A percentile compares a stretch with the other conserved stretches of the same genome.
phyloP scores from a whole-genome alignment of 2,329 filamentous ascomycete species.

The Aspergillus tamarii region DNA sequence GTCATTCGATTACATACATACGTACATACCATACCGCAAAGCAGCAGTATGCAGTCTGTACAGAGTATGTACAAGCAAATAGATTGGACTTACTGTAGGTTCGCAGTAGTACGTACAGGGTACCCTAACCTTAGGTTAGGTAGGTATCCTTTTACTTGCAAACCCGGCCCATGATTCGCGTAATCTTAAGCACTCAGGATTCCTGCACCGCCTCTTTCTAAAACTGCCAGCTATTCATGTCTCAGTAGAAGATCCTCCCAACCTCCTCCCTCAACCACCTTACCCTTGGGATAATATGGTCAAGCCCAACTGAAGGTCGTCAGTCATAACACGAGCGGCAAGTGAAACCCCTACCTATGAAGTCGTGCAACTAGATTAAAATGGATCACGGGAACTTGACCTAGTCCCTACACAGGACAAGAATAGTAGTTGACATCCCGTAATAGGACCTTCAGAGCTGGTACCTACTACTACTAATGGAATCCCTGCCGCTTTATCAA shows the following conservation, averaged over 20 bases:
- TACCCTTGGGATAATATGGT: background rate
- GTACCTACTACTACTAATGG: background rate
- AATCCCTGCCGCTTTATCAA: conserved; percentile 2
- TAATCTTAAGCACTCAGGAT: conserved; percentile 2
- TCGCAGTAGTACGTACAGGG: background rate
- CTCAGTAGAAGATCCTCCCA: background rate
- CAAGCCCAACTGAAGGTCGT: background rate
- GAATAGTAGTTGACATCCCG: background rate
- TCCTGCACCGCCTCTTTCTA: conserved; percentile 7
- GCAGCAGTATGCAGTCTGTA: no score
- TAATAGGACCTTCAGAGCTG: background rate
- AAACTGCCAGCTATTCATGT: conserved; percentile 6
- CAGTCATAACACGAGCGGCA: background rate
- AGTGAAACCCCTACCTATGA: conserved; percentile 9
- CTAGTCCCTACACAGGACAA: background rate
- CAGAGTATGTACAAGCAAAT: background rate
- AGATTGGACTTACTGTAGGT: background rate
- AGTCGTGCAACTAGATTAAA: conserved; percentile 17
- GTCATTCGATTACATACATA: background rate
- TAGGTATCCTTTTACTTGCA: background rate
- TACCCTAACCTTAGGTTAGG: background rate
- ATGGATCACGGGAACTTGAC: conserved; percentile 15
- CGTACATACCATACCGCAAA: background rate
- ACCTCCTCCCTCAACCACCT: background rate
- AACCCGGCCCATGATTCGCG: background rate